Evolutionary conservation across 1,139 yeast genomes (phyloP).

Genomic region (Protomyces inouyei): DNA sequence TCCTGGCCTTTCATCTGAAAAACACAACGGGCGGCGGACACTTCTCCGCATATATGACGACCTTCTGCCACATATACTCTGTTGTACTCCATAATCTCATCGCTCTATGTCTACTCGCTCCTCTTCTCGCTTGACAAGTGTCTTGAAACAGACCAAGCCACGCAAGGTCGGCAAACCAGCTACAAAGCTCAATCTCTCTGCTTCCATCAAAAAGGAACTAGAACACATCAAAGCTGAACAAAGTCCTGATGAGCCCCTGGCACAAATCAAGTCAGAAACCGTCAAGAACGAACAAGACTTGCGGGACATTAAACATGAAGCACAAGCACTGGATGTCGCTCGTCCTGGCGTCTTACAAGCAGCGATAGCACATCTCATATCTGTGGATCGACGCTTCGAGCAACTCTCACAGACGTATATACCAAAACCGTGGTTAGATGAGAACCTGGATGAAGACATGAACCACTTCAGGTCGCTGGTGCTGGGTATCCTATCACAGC

Average conservation of each 20-base stretch:
- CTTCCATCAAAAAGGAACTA: neutral
- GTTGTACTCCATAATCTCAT: neutral
- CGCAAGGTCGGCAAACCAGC: neutral
- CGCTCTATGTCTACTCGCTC: neutral
- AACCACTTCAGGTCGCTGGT: constrained; percentile 28
- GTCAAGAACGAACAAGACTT: neutral
- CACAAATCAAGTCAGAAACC: neutral
- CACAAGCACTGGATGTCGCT: neutral
- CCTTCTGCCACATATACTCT: neutral
- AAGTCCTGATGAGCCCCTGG: neutral
- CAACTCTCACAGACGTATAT: constrained; percentile 28
- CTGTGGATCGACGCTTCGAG: constrained; percentile 31
- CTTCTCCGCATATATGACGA: no score
- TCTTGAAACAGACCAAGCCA: neutral
- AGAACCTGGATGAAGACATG: constrained; percentile 29
- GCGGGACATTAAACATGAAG: neutral
- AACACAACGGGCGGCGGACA: no score
- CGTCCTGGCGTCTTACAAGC: neutral
- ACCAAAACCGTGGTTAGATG: constrained; percentile 29
- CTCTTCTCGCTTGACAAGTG: neutral
- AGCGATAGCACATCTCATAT: constrained; percentile 6
- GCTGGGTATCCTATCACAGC: constrained; percentile 46
- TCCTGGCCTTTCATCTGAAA: no score
- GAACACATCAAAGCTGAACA: neutral
- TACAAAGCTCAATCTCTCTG: neutral